phyloP scores from a whole-genome alignment of 2,329 filamentous ascomycete genomes.

The Juglanconis oblonga region DNA sequence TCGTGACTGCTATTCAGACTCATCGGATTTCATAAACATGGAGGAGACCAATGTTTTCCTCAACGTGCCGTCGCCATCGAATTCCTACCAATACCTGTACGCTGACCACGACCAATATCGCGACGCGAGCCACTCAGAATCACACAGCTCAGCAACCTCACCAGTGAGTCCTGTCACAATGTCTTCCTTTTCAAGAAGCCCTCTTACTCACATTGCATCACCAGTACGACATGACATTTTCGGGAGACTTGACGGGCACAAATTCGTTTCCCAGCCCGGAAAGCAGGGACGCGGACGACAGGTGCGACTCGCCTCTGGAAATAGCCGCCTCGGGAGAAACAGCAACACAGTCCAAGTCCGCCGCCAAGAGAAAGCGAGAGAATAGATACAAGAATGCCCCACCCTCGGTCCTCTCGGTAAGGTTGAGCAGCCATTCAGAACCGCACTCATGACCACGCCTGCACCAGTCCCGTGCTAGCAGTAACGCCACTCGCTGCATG shows the following conservation, averaged over 20 bases:
- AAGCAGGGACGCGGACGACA: slow-evolving; percentile 15
- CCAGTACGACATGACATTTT: slow-evolving; percentile 32
- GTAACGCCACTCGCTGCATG: background rate
- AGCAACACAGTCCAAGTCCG: slow-evolving; percentile 31
- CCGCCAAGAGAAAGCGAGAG: slow-evolving; percentile 46
- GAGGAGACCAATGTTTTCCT: slow-evolving; percentile 28
- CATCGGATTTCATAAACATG: slow-evolving; percentile 23
- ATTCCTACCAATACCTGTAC: slow-evolving; percentile 32
- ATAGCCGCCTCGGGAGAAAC: slow-evolving; percentile 22
- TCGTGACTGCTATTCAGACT: background rate
- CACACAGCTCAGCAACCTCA: slow-evolving; percentile 36
- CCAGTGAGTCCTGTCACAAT: slow-evolving; percentile 26
- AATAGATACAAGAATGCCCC: slow-evolving; percentile 53
- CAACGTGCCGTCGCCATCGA: slow-evolving; percentile 32
- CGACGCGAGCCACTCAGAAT: slow-evolving; percentile 32
- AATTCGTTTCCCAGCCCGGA: slow-evolving; percentile 24
- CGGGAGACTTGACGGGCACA: slow-evolving; percentile 17
- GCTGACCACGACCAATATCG: slow-evolving; percentile 34
- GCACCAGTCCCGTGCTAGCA: background rate
- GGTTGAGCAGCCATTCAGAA: slow-evolving; percentile 18
- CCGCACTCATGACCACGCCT: background rate
- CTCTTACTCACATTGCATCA: slow-evolving; percentile 17
- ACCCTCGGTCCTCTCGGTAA: slow-evolving; percentile 46
- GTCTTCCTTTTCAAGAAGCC: background rate
- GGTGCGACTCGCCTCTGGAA: slow-evolving; percentile 12